A percentile compares a stretch with the other conserved stretches of the same genome.
Evolutionary conservation across 139 green algal species (phyloP).

Genomic region (Chlamydomonas sp.): DNA sequence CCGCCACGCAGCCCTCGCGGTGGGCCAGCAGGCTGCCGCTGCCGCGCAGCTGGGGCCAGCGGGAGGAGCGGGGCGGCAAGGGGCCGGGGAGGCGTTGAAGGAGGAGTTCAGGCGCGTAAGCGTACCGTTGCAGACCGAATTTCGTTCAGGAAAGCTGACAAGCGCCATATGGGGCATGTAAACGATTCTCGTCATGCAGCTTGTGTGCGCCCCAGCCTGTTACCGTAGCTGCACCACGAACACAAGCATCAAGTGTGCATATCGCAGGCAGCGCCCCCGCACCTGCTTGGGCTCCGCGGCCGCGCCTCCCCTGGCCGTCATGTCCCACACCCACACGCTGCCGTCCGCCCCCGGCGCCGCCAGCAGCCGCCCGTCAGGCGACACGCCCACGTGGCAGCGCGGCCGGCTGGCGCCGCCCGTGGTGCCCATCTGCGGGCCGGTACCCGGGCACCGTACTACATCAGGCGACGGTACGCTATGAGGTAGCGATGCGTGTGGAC

Average conservation of each 20-base stretch:
- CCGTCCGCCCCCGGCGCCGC: constrained; percentile 46
- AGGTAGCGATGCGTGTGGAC: background rate
- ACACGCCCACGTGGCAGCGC: constrained; percentile 45
- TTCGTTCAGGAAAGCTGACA: background rate
- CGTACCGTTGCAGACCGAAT: background rate
- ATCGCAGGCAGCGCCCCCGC: background rate
- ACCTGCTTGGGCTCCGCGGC: constrained; percentile 1
- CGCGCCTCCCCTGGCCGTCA: background rate
- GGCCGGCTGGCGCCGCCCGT: constrained; percentile 42
- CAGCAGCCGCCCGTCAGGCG: constrained; percentile 38
- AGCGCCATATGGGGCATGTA: too few species aligned
- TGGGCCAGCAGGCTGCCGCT: background rate
- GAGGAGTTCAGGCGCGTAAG: background rate
- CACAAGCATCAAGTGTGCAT: background rate
- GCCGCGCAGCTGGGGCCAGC: background rate
- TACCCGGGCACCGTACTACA: background rate
- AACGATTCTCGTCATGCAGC: background rate
- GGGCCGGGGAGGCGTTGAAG: background rate
- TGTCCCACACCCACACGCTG: constrained; percentile 40
- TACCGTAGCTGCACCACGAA: background rate
- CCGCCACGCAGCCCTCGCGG: constrained; percentile 44
- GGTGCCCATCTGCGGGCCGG: constrained; percentile 26
- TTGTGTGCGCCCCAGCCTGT: background rate
- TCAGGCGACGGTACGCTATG: background rate
- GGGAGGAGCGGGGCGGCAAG: background rate